These are phyloP conservation scores for Paecilomyces fulvus DNA, from an alignment of 2,329 filamentous ascomycete genomes.

Conservation along the genomic window DNA sequence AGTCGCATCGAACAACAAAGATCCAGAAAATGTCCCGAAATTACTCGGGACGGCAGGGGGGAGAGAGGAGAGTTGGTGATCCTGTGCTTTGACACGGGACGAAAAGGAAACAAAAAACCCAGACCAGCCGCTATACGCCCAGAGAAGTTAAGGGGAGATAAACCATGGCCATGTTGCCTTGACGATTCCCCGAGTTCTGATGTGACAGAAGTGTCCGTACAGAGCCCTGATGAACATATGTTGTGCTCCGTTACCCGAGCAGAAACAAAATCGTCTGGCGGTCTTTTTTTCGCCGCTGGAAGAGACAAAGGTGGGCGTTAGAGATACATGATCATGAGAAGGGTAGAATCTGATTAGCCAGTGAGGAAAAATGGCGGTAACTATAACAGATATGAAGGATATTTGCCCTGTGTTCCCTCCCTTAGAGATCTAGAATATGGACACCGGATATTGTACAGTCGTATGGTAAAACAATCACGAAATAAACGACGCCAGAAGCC, in stretches of 20 bases:
- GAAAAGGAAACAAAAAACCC: slow-evolving; percentile 7
- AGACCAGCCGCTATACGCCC: slow-evolving; percentile 8
- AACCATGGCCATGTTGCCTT: neutral
- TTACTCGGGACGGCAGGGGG: slow-evolving; percentile 13
- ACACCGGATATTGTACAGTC: slow-evolving; percentile 33
- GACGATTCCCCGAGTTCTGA: too few relatives aligned
- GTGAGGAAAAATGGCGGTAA: slow-evolving; percentile 10
- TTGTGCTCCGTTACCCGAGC: neutral
- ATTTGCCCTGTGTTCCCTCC: slow-evolving; percentile 21
- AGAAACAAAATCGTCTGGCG: neutral
- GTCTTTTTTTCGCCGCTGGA: neutral
- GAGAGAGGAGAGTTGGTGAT: slow-evolving; percentile 22
- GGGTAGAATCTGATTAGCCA: slow-evolving; percentile 11
- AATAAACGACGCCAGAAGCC: slow-evolving; percentile 5
- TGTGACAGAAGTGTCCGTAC: neutral
- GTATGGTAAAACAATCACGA: slow-evolving; percentile 21
- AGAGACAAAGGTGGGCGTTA: neutral
- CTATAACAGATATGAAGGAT: slow-evolving; percentile 19
- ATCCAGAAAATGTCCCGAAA: slow-evolving; percentile 7
- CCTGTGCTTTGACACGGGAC: slow-evolving; percentile 5
- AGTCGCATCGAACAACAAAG: slow-evolving; percentile 1
- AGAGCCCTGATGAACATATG: neutral
- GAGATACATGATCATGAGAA: slow-evolving; percentile 11
- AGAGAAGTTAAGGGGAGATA: neutral
- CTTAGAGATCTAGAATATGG: slow-evolving; percentile 25